Evolutionary conservation across 441 rosid species (phyloP), one percentile per base, ranked within the genome.

Genomic region (Arabidopsis hybrid): DNA sequence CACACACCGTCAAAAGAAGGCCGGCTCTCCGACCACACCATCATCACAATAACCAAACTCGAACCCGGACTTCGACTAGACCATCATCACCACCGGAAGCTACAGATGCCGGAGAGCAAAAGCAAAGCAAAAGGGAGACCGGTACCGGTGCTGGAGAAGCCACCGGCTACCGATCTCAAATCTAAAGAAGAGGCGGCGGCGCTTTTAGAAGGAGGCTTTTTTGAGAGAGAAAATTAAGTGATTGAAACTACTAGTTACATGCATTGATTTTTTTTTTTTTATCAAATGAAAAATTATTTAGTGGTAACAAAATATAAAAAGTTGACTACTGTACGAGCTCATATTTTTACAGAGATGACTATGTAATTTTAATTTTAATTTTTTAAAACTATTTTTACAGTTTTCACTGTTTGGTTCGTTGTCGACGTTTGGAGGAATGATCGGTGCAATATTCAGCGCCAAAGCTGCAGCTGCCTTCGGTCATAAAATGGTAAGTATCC

Each of bases 381-480:
- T 21, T 13, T 57, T 52, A 11, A 31, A 38, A 17, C 1, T 53
- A 29, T 39, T 6, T 1, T 1, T 35, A 73, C 68, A 80, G 83
- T 76, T 59, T 62, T 76, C 83, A 3, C 45, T 80, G 60, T 80
- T 80, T 57, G 83, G 83, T 66, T 80, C 83, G 36, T 60, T 71
- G 4, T 0, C 29, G 39, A 80, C 80, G n/a, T 66, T 80, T 62
- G 83, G 83, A 71, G 83, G 77, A 75, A 79, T 75, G 83, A 17
- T 79, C 17, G 80, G 83, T 67, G 77, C 83, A 39, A 59, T 79
- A 14, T 66, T 71, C 47, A 75, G 80, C 56, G 83, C 80, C 64
- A 79, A 75, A 69, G 58, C 47, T 38, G 80, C 80, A 18, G 60
- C 71, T 61, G 51, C 52, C 34, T 56, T 79, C 1, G 83, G 83